Base-by-base conservation (phyloP, 2,329 filamentous ascomycete genomes). In the Emericellopsis cladophorae region DNA sequence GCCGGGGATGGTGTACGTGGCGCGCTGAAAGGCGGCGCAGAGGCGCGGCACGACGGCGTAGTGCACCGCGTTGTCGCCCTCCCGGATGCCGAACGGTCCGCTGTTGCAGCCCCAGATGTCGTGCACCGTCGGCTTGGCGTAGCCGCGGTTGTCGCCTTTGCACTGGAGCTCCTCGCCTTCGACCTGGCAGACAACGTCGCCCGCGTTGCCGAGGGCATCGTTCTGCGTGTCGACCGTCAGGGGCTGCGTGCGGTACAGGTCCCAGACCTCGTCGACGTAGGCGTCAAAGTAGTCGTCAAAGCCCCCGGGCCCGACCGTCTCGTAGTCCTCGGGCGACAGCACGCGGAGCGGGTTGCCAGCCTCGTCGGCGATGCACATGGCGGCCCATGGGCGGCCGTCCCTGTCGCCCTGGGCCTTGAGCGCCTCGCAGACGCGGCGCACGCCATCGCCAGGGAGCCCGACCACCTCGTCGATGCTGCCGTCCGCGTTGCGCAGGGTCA, bases 51-150 rank as follows among this genome's bases (percentile, higher is more conserved):
- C 60, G 2, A 68, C 53, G 1, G 66, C 65, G 3, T 52, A 41
- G 46, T 68, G 65, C 3, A 66, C 48, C 5, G 42, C 54, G 42
- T 64, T 67, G 44, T 68, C 65, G 7, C 48, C 48, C 0, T 41
- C 47, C 3, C 48, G 40, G n/a, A 60, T 58, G 2, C 46, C 56
- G 42, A 73, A 72, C 0, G 69, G 61, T 0, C 69, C 69, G 10
- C 56, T 60, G 57, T 69, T 65, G 57, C 69, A 73, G 18, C 66
- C 64, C 57, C 66, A 75, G 48, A 73, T 69, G 43, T 72, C 69
- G 6, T 46, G 46, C 7, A 60, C 57, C 5, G 54, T 51, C 10
- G 69, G 69, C 47, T 67, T 68, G 6, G 46, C 39, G 49, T 68
- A 71, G 14, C 46, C 53, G 4, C 59, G 57, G 49, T 64, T 62